Percentiles rank a stretch among this genome's conserved stretches.
Conservation (phyloP, 2,329 filamentous ascomycete genomes). For the Phyllosticta paracitricarpa region DNA sequence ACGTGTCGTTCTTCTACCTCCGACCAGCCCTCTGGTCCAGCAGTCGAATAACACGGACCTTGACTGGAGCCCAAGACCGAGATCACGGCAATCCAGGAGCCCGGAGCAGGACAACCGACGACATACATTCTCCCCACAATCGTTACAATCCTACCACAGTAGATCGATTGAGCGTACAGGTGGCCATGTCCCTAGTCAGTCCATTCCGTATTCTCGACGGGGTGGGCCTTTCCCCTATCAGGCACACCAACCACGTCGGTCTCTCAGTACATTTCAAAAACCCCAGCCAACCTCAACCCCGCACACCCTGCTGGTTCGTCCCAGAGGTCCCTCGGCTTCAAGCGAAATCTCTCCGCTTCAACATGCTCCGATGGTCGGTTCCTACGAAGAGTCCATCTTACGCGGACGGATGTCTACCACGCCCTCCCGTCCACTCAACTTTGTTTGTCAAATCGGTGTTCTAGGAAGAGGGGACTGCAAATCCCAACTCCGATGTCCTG, state of each 20-base stretch:
- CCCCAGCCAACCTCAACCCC: constrained; percentile 30
- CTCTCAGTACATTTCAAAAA: constrained; percentile 51
- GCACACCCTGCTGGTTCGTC: constrained; percentile 38
- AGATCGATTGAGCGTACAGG: constrained; percentile 17
- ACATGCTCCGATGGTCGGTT: constrained; percentile 92
- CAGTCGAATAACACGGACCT: constrained; percentile 76
- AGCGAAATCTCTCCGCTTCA: constrained; percentile 64
- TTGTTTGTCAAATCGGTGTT: constrained; percentile 90
- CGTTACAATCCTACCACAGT: constrained; percentile 42
- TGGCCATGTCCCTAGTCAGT: constrained; percentile 1
- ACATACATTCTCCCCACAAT: constrained; percentile 60
- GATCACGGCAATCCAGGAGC: constrained; percentile 29
- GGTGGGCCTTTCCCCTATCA: constrained; percentile 59
- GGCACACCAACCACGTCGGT: constrained; percentile 68
- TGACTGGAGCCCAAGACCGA: constrained; percentile 45
- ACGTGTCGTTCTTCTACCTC: constrained; percentile 74
- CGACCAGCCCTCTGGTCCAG: constrained; percentile 86
- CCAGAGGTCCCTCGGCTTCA: constrained; percentile 58
- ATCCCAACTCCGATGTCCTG: constrained; percentile 69
- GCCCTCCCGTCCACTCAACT: constrained; percentile 84
- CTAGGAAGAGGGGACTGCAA: constrained; percentile 85
- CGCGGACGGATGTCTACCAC: constrained; percentile 94
- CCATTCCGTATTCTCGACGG: constrained; percentile 41
- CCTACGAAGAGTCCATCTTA: constrained; percentile 94
- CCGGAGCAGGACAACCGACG: constrained; percentile 48